Evolutionary conservation across 257 asterid species (phyloP).

Genomic region (Haberlea rhodopensis): DNA sequence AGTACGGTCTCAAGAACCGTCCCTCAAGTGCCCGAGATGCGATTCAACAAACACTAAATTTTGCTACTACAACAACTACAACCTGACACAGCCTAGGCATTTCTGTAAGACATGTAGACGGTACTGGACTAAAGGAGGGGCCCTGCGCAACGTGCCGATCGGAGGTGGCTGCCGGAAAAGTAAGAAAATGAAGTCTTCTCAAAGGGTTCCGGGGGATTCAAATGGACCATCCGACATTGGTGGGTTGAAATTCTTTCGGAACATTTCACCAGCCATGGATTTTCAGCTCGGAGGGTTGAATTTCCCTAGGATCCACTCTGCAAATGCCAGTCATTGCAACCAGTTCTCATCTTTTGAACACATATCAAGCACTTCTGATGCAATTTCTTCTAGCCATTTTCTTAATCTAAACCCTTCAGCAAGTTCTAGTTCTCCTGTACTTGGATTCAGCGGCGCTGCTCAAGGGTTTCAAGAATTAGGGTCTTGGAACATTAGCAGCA

Average conservation of each 20-base stretch:
- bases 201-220: conserved; percentile 40
- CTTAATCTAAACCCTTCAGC: conserved; percentile 42
- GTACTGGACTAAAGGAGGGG: conserved; percentile 96
- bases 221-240: conserved; percentile 44
- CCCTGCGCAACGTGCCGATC: conserved; percentile 80
- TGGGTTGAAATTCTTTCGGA: conserved; percentile 66
- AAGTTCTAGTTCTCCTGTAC: conserved; percentile 23
- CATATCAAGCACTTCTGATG: conserved; percentile 23
- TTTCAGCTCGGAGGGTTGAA: conserved; percentile 56
- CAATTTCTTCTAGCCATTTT: conserved; percentile 41
- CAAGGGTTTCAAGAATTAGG: conserved; percentile 48
- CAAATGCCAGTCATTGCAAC: conserved; percentile 28
- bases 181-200: conserved; percentile 62
- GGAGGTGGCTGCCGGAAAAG: conserved; percentile 92
- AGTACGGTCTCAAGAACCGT: conserved; percentile 41
- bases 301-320: conserved; percentile 35
- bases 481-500: conserved; percentile 13
- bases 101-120: conserved; percentile 92
- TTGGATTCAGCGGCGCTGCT: conserved; percentile 34
- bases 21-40: conserved; percentile 79
- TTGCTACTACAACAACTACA: conserved; percentile 92
- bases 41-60: conserved; percentile 90
- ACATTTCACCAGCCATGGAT: conserved; percentile 78
- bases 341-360: conserved; percentile 46
- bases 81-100: conserved; percentile 87